Evolutionary conservation across 108 stramenopile species (phyloP).

Genomic region (Schizochytrium sp.): DNA sequence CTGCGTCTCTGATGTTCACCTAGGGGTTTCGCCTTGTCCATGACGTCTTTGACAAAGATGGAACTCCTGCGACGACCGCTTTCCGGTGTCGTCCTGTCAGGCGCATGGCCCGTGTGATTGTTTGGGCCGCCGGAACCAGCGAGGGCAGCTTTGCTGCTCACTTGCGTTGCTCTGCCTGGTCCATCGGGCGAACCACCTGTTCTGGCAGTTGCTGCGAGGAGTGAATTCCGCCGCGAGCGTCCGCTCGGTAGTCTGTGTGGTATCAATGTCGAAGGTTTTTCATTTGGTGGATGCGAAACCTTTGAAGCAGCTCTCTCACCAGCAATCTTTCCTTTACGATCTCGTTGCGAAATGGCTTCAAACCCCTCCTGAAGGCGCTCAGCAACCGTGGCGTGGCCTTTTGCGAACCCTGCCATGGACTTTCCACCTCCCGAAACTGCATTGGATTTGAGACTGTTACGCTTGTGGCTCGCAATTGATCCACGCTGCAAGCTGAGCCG

Average conservation of each 20-base stretch:
- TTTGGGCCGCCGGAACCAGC: background rate
- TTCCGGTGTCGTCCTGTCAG: too few species aligned
- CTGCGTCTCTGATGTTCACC: background rate
- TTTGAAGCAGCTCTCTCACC: background rate
- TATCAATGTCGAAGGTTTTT: too few species aligned
- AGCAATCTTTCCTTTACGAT: background rate
- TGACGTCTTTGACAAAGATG: background rate
- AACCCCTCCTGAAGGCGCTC: background rate
- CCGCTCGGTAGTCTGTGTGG: too few species aligned
- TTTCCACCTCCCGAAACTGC: background rate
- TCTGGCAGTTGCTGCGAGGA: too few species aligned
- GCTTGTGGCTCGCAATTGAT: too few species aligned
- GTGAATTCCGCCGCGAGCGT: too few species aligned
- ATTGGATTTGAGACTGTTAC: too few species aligned
- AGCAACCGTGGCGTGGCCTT: background rate
- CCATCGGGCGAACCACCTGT: too few species aligned
- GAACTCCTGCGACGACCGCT: background rate
- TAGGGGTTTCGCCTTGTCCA: background rate
- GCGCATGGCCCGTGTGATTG: too few species aligned
- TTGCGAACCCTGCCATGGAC: background rate
- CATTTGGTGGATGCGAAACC: too few species aligned
- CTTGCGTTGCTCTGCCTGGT: too few species aligned
- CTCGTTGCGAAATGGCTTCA: background rate
- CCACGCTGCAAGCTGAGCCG: too few species aligned
- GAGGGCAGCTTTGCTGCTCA: background rate